phyloP scores from a whole-genome alignment of 116 monocot genomes.

The Zostera marina region DNA sequence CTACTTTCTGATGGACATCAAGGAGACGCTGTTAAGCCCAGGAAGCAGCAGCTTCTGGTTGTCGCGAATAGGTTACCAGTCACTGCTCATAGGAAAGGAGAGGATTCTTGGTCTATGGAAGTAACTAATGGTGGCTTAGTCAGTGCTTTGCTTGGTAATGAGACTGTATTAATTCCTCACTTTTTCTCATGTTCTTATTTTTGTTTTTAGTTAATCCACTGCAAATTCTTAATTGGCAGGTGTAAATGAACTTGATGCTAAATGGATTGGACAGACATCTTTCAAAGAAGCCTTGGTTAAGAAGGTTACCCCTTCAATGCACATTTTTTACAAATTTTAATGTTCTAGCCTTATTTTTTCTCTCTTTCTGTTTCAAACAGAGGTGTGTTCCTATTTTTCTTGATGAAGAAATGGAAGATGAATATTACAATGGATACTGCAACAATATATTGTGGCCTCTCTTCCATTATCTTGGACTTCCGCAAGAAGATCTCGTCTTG shows the following conservation, averaged over 20 bases:
- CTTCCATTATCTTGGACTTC: slow-evolving; percentile 91
- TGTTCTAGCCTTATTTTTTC: slow-evolving; percentile 1
- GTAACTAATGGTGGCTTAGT: slow-evolving; percentile 87
- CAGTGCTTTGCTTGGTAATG: slow-evolving; percentile 78
- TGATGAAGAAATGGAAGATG: slow-evolving; percentile 94
- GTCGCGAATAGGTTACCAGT: slow-evolving; percentile 89
- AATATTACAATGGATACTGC: slow-evolving; percentile 97
- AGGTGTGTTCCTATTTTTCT: slow-evolving; percentile 97
- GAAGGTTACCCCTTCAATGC: too few relatives aligned
- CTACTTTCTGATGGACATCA: slow-evolving; percentile 4
- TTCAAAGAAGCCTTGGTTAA: slow-evolving; percentile 74
- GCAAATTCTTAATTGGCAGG: slow-evolving; percentile 19
- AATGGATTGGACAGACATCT: slow-evolving; percentile 72
- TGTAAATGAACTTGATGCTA: slow-evolving; percentile 90
- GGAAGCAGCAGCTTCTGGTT: slow-evolving; percentile 76
- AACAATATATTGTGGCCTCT: slow-evolving; percentile 97
- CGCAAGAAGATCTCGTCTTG: slow-evolving; percentile 89
- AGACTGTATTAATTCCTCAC: not conserved
- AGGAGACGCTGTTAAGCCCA: slow-evolving; percentile 9
- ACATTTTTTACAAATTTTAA: too few relatives aligned
- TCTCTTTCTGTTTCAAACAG: slow-evolving; percentile 20
- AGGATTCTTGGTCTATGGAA: slow-evolving; percentile 79
- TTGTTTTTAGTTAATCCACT: not conserved
- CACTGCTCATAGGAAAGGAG: slow-evolving; percentile 62
- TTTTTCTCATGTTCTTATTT: slow-evolving; percentile 2